These are phyloP conservation scores for Collybia nuda DNA, from an alignment of 768 basidiomycete genomes.

Conservation along the genomic window DNA sequence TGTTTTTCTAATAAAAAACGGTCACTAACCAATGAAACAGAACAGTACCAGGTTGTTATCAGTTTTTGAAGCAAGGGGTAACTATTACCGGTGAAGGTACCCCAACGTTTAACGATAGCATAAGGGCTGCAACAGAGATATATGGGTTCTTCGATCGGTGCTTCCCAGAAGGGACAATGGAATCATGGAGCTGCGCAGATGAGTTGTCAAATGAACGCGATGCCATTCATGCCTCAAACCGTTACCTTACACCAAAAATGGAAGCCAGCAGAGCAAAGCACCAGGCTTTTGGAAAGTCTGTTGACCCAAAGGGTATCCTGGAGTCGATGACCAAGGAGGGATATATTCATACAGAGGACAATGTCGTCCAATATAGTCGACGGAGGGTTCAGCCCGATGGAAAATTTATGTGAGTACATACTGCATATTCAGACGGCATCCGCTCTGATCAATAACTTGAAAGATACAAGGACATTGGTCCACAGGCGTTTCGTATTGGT, in stretches of 20 bases:
- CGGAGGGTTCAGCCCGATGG: conserved; percentile 1
- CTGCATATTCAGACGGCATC: neutral
- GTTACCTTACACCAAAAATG: conserved; percentile 6
- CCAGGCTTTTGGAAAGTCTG: conserved; percentile 5
- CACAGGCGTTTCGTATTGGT: conserved; percentile 10
- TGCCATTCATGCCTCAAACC: conserved; percentile 2
- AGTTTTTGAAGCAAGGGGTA: no score
- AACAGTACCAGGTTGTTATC: no score
- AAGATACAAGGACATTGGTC: neutral
- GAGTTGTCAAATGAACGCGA: neutral
- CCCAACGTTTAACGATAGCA: neutral
- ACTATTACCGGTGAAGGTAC: neutral
- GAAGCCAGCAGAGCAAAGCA: neutral
- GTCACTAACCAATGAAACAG: no score
- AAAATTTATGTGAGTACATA: neutral
- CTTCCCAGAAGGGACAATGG: neutral
- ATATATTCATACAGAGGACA: conserved; percentile 9
- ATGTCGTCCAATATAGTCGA: conserved; percentile 7
- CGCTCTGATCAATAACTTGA: neutral
- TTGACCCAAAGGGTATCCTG: conserved; percentile 9
- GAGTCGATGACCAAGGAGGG: conserved; percentile 2
- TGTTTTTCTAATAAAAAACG: no score
- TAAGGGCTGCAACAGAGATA: neutral
- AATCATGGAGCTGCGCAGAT: neutral
- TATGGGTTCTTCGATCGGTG: neutral